These are phyloP conservation scores for Scedosporium minutisporum DNA, from an alignment of 2,329 filamentous ascomycete species.

Conservation along the genomic window DNA sequence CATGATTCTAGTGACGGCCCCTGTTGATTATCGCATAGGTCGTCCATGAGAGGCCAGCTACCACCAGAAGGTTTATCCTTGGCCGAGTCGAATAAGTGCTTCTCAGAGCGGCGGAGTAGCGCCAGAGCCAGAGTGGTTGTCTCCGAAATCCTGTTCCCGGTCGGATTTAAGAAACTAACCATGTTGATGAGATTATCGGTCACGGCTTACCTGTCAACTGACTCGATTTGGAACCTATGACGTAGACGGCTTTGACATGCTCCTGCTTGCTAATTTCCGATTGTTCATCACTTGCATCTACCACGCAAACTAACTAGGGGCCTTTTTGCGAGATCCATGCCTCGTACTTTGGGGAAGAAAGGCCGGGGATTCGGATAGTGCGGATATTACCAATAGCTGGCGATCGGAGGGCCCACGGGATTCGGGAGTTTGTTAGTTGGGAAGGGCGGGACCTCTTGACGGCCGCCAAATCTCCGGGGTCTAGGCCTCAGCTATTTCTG, in stretches of 20 bases:
- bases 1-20: neutral
- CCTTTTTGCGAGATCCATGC: no score
- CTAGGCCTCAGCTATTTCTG: neutral
- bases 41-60: neutral
- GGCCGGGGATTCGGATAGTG: no score
- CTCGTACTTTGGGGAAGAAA: no score
- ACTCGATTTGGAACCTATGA: neutral
- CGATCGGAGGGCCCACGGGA: neutral
- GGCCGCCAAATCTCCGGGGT: neutral
- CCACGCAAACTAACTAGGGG: no score
- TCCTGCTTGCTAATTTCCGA: no score
- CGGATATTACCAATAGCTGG: neutral
- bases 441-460: no score
- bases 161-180: neutral
- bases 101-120: neutral
- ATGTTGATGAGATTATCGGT: neutral
- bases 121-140: neutral
- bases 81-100: neutral
- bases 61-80: neutral
- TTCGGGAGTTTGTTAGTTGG: neutral
- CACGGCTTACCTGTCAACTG: neutral
- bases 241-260: neutral
- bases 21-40: neutral
- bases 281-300: no score
- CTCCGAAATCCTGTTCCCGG: neutral